Percentiles rank a stretch among this genome's conserved stretches.
These are phyloP conservation scores for Saccharomyces eubayanus DNA, from an alignment of 805 yeast genomes.

Conservation along the genomic window DNA sequence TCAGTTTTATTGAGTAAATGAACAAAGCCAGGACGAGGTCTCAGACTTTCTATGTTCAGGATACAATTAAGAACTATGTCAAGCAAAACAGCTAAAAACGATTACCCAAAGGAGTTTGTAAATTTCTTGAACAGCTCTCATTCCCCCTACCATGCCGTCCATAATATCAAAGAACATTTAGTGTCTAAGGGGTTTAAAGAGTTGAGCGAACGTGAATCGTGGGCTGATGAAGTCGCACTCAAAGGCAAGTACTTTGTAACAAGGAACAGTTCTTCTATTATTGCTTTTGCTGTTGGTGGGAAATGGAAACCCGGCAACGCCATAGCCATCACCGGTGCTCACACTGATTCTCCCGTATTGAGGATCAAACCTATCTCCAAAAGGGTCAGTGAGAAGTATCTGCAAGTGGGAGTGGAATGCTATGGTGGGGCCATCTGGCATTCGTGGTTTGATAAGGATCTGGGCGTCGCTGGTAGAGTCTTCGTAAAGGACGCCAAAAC, in stretches of 20 bases:
- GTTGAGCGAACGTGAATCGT: constrained; percentile 58
- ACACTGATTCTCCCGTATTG: constrained; percentile 88
- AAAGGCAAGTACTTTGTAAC: constrained; percentile 77
- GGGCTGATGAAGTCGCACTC: constrained; percentile 49
- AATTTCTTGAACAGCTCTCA: constrained; percentile 78
- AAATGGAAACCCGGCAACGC: constrained; percentile 71
- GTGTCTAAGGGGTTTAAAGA: constrained; percentile 60
- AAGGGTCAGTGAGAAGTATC: constrained; percentile 60
- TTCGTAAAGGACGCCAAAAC: constrained; percentile 44
- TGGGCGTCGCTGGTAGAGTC: constrained; percentile 87
- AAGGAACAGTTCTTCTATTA: constrained; percentile 79
- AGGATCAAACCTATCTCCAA: constrained; percentile 83
- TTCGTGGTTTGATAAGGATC: constrained; percentile 93
- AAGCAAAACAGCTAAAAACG: constrained; percentile 5
- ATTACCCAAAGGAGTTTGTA: constrained; percentile 48
- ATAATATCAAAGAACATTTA: constrained; percentile 49
- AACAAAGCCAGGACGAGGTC: neutral
- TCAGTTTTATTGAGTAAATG: neutral
- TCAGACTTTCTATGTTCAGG: constrained; percentile 19
- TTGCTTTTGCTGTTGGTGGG: constrained; percentile 78
- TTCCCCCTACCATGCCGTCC: constrained; percentile 90
- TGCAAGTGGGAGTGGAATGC: constrained; percentile 86
- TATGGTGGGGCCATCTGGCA: constrained; percentile 97
- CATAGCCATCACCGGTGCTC: constrained; percentile 87
- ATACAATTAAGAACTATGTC: constrained; percentile 21